These are phyloP conservation scores for Colletotrichum brevisporum DNA, from an alignment of 2,329 filamentous ascomycete species.

Conservation along the genomic window DNA sequence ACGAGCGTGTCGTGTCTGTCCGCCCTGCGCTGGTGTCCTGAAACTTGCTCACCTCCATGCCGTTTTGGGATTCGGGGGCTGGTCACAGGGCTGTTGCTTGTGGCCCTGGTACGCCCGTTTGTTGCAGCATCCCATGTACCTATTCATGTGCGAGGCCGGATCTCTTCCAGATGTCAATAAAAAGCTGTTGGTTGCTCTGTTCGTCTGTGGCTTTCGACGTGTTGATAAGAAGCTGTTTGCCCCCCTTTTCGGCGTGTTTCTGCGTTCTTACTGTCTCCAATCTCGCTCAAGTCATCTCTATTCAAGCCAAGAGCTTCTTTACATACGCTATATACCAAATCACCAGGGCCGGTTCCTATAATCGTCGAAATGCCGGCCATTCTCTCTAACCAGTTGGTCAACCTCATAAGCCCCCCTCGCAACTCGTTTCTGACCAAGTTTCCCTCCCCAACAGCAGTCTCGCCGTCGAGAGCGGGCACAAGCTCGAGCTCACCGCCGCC, in stretches of 20 bases:
- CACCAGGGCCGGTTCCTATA: slow-evolving; percentile 6
- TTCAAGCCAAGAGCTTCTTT: not conserved
- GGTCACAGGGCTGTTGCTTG: slow-evolving; percentile 41
- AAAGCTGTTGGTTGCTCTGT: slow-evolving; percentile 20
- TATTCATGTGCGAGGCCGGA: slow-evolving; percentile 32
- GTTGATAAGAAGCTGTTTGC: slow-evolving; percentile 25
- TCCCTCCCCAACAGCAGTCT: not conserved
- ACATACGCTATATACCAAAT: not conserved
- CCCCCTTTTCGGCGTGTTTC: slow-evolving; percentile 1
- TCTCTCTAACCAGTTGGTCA: slow-evolving; percentile 23
- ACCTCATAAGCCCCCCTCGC: not conserved
- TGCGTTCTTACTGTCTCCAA: not conserved
- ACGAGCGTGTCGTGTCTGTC: slow-evolving; percentile 19
- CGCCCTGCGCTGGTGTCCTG: slow-evolving; percentile 38
- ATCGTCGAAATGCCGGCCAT: slow-evolving; percentile 32
- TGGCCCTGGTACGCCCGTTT: not conserved
- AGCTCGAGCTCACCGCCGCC: slow-evolving; percentile 3
- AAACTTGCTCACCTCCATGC: slow-evolving; percentile 41
- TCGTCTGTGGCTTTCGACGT: not conserved
- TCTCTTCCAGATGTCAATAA: slow-evolving; percentile 18
- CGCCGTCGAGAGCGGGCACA: slow-evolving; percentile 17
- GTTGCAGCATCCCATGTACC: too few relatives aligned
- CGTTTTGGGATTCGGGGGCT: slow-evolving; percentile 37
- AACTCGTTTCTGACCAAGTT: not conserved
- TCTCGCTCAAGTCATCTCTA: not conserved